Conservation (phyloP, 192 early-diverging fungal genomes). For the Coemansia sp. region DNA sequence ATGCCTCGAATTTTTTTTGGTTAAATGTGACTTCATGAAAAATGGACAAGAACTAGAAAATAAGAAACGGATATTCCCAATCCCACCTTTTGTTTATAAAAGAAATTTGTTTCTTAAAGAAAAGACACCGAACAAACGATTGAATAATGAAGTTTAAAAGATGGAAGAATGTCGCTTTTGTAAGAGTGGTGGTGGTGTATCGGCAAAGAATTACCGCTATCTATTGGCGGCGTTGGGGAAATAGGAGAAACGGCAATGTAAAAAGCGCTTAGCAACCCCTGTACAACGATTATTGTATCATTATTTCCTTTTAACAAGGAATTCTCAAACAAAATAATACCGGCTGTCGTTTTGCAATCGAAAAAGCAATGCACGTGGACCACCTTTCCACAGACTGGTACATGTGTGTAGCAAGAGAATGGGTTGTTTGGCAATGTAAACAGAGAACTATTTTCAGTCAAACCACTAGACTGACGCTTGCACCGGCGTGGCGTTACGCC, state of each 20-base stretch:
- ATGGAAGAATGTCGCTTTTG: background rate
- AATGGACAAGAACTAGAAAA: background rate
- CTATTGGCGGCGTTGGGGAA: background rate
- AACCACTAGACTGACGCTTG: background rate
- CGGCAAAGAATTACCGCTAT: background rate
- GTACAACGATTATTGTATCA: background rate
- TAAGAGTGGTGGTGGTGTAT: background rate
- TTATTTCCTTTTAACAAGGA: background rate
- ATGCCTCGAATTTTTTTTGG: too few species aligned
- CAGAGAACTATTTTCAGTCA: background rate
- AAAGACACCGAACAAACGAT: too few species aligned
- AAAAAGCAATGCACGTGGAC: background rate
- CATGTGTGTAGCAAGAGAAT: background rate
- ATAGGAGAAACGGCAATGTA: background rate
- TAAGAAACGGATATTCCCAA: background rate
- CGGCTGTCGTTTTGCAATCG: background rate
- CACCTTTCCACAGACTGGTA: background rate
- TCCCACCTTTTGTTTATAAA: too few species aligned
- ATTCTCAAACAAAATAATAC: background rate
- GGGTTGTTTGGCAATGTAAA: background rate
- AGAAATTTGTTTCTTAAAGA: too few species aligned
- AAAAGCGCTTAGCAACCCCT: background rate
- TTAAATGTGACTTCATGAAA: background rate
- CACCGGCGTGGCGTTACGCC: background rate
- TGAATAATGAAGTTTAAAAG: too few species aligned